These are phyloP conservation scores for Tetracladium setigerum DNA, from an alignment of 495 filamentous ascomycete genomes.

Conservation along the genomic window DNA sequence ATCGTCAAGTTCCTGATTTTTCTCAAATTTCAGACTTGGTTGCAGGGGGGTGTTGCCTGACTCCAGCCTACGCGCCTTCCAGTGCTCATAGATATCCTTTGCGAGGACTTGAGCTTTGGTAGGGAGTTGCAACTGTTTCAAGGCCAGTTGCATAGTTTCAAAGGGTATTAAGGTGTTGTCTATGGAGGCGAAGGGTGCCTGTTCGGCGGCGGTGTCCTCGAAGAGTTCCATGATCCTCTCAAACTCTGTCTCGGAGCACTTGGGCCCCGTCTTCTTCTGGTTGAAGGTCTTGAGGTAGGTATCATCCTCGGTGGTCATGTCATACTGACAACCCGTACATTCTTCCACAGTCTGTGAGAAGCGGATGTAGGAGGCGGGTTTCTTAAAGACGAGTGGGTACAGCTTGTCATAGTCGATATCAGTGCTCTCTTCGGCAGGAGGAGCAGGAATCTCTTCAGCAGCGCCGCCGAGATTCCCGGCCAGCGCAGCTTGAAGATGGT, in stretches of 20 bases:
- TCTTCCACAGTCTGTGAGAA: slow-evolving; percentile 98
- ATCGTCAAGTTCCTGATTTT: slow-evolving; percentile 86
- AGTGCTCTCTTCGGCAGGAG: slow-evolving; percentile 66
- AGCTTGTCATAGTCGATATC: slow-evolving; percentile 77
- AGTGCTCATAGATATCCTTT: slow-evolving; percentile 85
- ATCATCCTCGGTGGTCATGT: slow-evolving; percentile 87
- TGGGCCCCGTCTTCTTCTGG: slow-evolving; percentile 54
- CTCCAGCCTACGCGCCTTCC: slow-evolving; percentile 64
- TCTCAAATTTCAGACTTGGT: slow-evolving; percentile 83
- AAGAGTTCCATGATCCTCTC: slow-evolving; percentile 93
- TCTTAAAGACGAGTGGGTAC: slow-evolving; percentile 69
- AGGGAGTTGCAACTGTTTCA: slow-evolving; percentile 60
- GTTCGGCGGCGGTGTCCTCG: slow-evolving; percentile 71
- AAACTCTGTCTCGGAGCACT: slow-evolving; percentile 82
- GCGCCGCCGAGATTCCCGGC: slow-evolving; percentile 62
- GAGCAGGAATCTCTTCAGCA: slow-evolving; percentile 77
- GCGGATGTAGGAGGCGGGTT: slow-evolving; percentile 90
- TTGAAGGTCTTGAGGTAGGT: slow-evolving; percentile 79
- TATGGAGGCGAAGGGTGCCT: slow-evolving; percentile 81
- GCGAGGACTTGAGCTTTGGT: slow-evolving; percentile 62
- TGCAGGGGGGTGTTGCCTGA: slow-evolving; percentile 62
- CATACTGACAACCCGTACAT: slow-evolving; percentile 74
- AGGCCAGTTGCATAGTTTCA: slow-evolving; percentile 69
- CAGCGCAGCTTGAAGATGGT: slow-evolving; percentile 93
- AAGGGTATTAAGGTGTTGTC: slow-evolving; percentile 77